Evolutionary conservation across 108 stramenopile genomes (phyloP).

Genomic region (Nitzschia inconspicua): DNA sequence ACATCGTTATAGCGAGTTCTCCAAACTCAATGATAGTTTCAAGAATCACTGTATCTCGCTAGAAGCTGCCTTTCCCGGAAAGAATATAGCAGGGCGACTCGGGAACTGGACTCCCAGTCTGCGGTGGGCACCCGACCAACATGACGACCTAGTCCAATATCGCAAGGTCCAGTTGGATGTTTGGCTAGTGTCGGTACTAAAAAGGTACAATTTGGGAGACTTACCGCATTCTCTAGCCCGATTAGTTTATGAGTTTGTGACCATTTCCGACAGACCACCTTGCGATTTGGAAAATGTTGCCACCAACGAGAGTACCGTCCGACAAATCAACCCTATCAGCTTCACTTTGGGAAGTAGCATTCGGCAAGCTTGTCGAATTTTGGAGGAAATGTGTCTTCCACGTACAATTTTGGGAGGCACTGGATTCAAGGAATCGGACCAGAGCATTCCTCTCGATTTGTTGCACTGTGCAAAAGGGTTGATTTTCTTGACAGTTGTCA

Average conservation of each 20-base stretch:
- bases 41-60: constrained; percentile 25
- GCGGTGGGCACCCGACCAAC: constrained; percentile 24
- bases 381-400: constrained; percentile 42
- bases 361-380: constrained; percentile 51
- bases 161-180: constrained; percentile 55
- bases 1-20: constrained; percentile 71
- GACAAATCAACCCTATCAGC: constrained; percentile 48
- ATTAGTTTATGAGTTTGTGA: constrained; percentile 41
- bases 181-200: constrained; percentile 51
- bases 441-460: constrained; percentile 69
- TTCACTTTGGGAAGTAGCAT: constrained; percentile 54
- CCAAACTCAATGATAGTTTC: constrained; percentile 40
- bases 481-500: constrained; percentile 73
- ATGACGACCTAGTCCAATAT: constrained; percentile 37
- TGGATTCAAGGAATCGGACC: constrained; percentile 27
- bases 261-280: constrained; percentile 31
- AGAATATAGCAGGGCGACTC: constrained; percentile 50
- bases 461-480: constrained; percentile 67
- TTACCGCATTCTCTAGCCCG: constrained; percentile 22
- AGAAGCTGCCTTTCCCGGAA: constrained; percentile 43
- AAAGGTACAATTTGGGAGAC: constrained; percentile 27
- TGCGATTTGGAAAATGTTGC: constrained; percentile 44
- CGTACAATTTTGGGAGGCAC: background rate
- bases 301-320: background rate
- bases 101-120: constrained; percentile 55